Percentiles rank a stretch among this genome's conserved stretches.
Evolutionary conservation across 2,329 filamentous ascomycete genomes (phyloP).

Genomic region (Penicillium sumatraense): DNA sequence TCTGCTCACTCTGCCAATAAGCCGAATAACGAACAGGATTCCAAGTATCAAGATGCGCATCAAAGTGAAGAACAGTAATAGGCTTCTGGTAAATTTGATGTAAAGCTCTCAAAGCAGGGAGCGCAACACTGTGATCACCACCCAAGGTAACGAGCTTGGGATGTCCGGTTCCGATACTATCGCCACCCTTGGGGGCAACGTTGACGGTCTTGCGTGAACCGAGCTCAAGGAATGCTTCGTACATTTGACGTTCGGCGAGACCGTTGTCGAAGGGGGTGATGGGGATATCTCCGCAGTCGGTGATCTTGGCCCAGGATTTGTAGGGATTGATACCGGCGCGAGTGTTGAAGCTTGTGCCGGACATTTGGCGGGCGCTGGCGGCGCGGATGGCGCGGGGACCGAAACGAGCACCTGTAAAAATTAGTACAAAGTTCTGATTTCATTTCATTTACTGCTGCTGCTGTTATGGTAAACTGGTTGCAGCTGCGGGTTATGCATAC

Average conservation of each 20-base stretch:
- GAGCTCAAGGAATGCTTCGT: constrained; percentile 75
- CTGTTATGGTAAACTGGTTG: too few relatives aligned
- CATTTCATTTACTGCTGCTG: too few relatives aligned
- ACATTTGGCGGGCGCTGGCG: constrained; percentile 79
- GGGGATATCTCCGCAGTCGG: constrained; percentile 91
- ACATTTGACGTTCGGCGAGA: constrained; percentile 83
- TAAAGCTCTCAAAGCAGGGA: constrained; percentile 71
- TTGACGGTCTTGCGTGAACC: constrained; percentile 51
- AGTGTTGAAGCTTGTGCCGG: constrained; percentile 80
- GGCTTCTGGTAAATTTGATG: constrained; percentile 65
- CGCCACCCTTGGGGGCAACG: constrained; percentile 31
- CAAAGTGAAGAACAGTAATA: constrained; percentile 75
- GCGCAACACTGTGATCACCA: constrained; percentile 72
- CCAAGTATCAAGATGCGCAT: constrained; percentile 84
- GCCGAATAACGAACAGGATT: constrained; percentile 77
- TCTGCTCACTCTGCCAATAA: constrained; percentile 72
- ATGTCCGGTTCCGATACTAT: constrained; percentile 41
- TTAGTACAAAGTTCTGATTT: neutral
- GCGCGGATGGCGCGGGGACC: constrained; percentile 86
- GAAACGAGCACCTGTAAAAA: constrained; percentile 67
- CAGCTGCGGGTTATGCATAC: constrained; percentile 44
- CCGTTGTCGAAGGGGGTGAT: constrained; percentile 85
- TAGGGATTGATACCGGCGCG: constrained; percentile 85
- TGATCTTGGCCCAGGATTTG: constrained; percentile 73
- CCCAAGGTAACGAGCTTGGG: constrained; percentile 70